These are phyloP conservation scores for Acanthamoeba castellanii DNA, from an alignment of 208 protist species.

Conservation along the genomic window DNA sequence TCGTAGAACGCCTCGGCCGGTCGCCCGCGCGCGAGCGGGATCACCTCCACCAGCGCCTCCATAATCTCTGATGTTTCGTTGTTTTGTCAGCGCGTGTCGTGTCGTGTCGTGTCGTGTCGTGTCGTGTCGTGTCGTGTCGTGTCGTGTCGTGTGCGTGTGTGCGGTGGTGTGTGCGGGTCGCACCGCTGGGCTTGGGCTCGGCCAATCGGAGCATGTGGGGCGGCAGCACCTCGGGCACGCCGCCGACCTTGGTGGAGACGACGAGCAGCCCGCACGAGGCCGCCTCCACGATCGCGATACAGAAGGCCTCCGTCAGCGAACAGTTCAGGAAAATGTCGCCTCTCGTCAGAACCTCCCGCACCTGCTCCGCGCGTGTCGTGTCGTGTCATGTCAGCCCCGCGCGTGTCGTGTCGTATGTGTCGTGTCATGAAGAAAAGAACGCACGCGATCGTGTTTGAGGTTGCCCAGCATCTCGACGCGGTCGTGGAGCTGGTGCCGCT, in stretches of 20 bases:
- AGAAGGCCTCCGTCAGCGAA: constrained; percentile 99
- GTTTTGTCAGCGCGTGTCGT: not conserved
- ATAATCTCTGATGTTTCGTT: not conserved
- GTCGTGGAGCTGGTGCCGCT: constrained; percentile 96
- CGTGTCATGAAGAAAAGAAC: not conserved
- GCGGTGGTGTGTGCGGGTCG: not conserved
- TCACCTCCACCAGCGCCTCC: constrained; percentile 66
- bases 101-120: too few relatives aligned
- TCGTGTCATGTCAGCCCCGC: too few relatives aligned
- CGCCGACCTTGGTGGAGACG: constrained; percentile 97
- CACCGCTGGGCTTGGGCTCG: not conserved
- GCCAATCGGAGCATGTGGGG: constrained; percentile 92
- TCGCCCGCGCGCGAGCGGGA: not conserved
- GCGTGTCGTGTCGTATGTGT: too few relatives aligned
- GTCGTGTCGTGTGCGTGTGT: too few relatives aligned
- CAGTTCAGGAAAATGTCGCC: constrained; percentile 99
- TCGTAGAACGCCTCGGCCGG: constrained; percentile 90
- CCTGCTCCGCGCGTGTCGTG: constrained; percentile 78
- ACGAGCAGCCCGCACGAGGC: constrained; percentile 95
- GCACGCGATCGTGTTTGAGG: constrained; percentile 92
- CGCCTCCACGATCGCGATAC: constrained; percentile 99
- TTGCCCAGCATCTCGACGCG: constrained; percentile 96
- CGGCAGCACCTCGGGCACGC: constrained; percentile 98
- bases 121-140: too few relatives aligned
- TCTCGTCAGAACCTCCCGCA: constrained; percentile 93